Evolutionary conservation across 108 stramenopile species (phyloP), one percentile per base, ranked within the genome.

Genomic region (Cylindrotheca closterium): DNA sequence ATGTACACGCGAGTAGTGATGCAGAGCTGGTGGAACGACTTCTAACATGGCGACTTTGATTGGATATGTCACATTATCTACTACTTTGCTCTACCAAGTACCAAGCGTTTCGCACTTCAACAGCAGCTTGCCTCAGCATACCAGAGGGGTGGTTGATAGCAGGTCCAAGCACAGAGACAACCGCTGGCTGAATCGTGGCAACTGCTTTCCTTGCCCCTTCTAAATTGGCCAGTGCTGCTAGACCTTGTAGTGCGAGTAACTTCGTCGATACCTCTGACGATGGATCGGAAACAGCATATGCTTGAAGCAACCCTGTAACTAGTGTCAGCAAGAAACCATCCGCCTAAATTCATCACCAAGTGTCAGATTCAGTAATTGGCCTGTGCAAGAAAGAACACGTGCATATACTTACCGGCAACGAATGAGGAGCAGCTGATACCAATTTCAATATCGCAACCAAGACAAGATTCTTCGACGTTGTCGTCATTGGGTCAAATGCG

Each of bases 71-170:
- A 1, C 37, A 19, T 66, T 52, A 10, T 55, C 4, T 31, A 12
- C 12, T 63, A 10, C 25, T 17, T 69, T 49, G 55, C 7, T 52
- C 74, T 48, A 60, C 26, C 23, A 69, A 47, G 37, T 67, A 81
- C 79, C 79, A 81, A 8, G 67, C 57, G 51, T 81, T 81, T 51
- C 74, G 59, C 2, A 81, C 74, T 51, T 76, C 74, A n/a, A 75
- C 74, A 27, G 74, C 70, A 48, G 79, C 71, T 28, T 74, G 65
- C 51, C 79, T 51, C 34, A 81, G 34, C 28, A 76, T 18, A 12
- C 74, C 60, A 3, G 64, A 71, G 33, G 69, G 69, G 53, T 81
- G 72, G 45, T 66, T 75, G 73, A 75, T 68, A 7, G 79, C 79
- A 22, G 67, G 54, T 19, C 58, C 69, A 26, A 80, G 61, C 10